Evolutionary conservation across 495 filamentous ascomycete genomes (phyloP).

Genomic region (Neurospora tetraspora): DNA sequence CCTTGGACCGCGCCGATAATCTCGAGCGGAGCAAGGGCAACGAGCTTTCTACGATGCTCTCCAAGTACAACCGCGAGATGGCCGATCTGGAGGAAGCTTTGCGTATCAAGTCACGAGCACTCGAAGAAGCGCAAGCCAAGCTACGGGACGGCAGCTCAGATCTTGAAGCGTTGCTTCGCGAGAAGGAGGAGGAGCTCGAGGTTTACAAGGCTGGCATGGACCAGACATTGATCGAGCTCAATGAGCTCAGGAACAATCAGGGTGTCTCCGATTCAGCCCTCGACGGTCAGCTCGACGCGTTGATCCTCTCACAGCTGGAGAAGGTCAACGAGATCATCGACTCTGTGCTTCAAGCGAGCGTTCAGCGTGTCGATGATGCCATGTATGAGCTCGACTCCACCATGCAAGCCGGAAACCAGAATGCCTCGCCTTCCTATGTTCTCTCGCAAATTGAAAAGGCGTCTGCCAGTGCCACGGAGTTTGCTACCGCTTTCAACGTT

Average conservation of each 20-base stretch:
- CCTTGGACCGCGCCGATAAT: constrained; percentile 86
- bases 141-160: constrained; percentile 74
- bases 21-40: constrained; percentile 84
- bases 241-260: constrained; percentile 62
- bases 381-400: constrained; percentile 93
- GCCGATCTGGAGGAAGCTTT: constrained; percentile 89
- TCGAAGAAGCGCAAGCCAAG: constrained; percentile 75
- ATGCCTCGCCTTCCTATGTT: constrained; percentile 90
- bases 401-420: constrained; percentile 98
- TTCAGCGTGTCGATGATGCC: constrained; percentile 91
- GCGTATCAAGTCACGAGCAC: constrained; percentile 72
- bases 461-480: constrained; percentile 86
- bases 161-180: constrained; percentile 68
- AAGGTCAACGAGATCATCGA: constrained; percentile 98
- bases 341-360: constrained; percentile 86
- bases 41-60: constrained; percentile 86
- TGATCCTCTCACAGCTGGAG: constrained; percentile 72
- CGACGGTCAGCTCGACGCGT: constrained; percentile 81
- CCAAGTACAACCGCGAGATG: constrained; percentile 95
- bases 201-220: constrained; percentile 97
- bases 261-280: constrained; percentile 71
- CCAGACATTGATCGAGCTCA: constrained; percentile 80
- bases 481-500: constrained; percentile 94
- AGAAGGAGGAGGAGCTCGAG: constrained; percentile 96
- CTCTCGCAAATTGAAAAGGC: constrained; percentile 96